Evolutionary conservation across 805 yeast species (phyloP).

Genomic region (Blastobotrys terrestris): DNA sequence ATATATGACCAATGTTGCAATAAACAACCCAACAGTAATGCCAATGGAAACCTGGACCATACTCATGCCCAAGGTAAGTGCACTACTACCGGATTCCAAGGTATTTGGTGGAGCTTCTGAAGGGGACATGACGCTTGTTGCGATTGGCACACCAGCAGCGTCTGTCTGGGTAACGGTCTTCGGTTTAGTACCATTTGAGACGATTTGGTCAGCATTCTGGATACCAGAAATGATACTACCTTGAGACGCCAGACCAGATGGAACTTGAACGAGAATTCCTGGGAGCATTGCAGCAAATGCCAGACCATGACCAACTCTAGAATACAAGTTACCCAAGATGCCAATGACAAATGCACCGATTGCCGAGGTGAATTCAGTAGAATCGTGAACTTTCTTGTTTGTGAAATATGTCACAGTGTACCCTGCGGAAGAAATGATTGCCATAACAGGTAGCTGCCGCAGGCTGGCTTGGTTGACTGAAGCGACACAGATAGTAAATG

Average conservation of each 20-base stretch:
- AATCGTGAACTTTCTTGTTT: constrained; percentile 61
- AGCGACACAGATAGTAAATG: constrained; percentile 56
- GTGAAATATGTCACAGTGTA: constrained; percentile 82
- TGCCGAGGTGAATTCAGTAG: constrained; percentile 83
- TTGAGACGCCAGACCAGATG: constrained; percentile 90
- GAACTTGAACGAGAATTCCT: constrained; percentile 90
- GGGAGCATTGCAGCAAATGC: constrained; percentile 96
- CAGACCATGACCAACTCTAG: constrained; percentile 80
- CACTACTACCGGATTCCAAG: constrained; percentile 16
- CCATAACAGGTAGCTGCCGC: constrained; percentile 85
- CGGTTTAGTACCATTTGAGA: constrained; percentile 32
- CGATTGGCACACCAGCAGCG: constrained; percentile 14
- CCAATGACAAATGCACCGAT: constrained; percentile 91
- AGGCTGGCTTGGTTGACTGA: constrained; percentile 79
- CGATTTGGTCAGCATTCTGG: constrained; percentile 62
- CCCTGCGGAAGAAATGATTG: constrained; percentile 67
- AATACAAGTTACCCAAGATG: constrained; percentile 77
- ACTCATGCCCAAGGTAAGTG: constrained; percentile 39
- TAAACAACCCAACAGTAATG: constrained; percentile 87
- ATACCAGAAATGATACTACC: constrained; percentile 80
- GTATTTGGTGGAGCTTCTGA: constrained; percentile 10
- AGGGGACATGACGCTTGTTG: constrained; percentile 10
- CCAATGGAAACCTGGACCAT: constrained; percentile 94
- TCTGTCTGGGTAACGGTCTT: neutral
- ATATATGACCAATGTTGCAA: constrained; percentile 83